phyloP scores from a whole-genome alignment of 495 filamentous ascomycete species.

The Daldinia grandis region DNA sequence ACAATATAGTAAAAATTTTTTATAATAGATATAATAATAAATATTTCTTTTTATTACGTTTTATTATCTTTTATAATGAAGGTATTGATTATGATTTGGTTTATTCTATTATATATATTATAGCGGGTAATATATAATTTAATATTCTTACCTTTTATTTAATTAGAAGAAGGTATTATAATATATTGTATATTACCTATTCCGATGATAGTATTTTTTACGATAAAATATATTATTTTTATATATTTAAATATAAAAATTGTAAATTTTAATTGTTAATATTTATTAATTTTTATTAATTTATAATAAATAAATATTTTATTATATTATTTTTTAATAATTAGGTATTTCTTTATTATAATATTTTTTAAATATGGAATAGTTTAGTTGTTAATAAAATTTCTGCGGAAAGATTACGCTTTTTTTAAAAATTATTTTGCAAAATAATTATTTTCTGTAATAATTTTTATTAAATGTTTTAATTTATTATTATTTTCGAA shows the following conservation, averaged over 20 bases:
- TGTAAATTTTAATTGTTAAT: background rate
- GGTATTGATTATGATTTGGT: background rate
- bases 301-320: background rate
- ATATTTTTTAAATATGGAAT: background rate
- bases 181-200: background rate
- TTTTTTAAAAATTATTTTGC: background rate
- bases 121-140: background rate
- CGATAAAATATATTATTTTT: background rate
- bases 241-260: background rate
- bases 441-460: background rate
- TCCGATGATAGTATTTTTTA: background rate
- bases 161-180: background rate
- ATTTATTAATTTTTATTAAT: background rate
- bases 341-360: background rate
- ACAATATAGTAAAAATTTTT: background rate
- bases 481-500: background rate
- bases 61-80: background rate
- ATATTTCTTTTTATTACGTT: background rate
- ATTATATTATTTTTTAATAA: background rate
- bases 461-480: background rate
- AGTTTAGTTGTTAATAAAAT: background rate
- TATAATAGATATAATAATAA: background rate
- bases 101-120: background rate
- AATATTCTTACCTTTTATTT: background rate
- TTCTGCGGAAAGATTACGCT: background rate